Conservation (phyloP, 2,329 filamentous ascomycete genomes). For the Sphaerulina vaccinii region DNA sequence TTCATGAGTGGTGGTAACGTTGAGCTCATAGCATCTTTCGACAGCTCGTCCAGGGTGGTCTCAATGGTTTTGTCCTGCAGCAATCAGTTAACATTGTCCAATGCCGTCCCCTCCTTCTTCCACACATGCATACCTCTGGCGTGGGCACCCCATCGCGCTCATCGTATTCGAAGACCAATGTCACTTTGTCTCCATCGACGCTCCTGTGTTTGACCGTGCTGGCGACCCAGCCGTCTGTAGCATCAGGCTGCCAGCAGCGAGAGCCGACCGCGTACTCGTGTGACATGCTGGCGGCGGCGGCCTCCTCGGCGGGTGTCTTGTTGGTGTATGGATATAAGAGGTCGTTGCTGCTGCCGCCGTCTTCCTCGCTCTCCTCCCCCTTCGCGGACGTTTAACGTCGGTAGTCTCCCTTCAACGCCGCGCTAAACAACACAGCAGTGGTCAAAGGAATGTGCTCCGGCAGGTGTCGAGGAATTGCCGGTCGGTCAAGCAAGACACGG, state of each 20-base stretch:
- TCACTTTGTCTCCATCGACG: conserved; percentile 80
- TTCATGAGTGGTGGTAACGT: conserved; percentile 94
- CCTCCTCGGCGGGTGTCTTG: conserved; percentile 5
- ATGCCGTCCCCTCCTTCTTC: not conserved
- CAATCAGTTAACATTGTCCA: not conserved
- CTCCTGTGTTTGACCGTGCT: conserved; percentile 89
- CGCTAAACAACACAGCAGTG: conserved; percentile 3
- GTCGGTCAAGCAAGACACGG: not conserved
- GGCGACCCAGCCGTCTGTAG: conserved; percentile 93
- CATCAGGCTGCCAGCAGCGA: conserved; percentile 96
- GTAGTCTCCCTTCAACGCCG: conserved; percentile 5
- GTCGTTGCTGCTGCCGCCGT: not conserved
- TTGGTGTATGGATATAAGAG: not conserved
- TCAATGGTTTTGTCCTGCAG: conserved; percentile 73
- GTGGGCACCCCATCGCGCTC: conserved; percentile 47
- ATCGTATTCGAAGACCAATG: conserved; percentile 81
- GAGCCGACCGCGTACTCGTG: conserved; percentile 90
- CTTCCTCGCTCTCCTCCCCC: conserved; percentile 10
- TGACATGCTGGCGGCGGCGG: conserved; percentile 61
- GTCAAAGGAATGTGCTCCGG: conserved; percentile 8
- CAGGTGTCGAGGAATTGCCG: not conserved
- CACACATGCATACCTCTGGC: conserved; percentile 16
- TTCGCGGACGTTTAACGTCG: not conserved
- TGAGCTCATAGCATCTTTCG: conserved; percentile 72
- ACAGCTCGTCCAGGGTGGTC: conserved; percentile 72